A percentile compares a stretch with the other conserved stretches of the same genome.
Conservation (phyloP, 1,284 basidiomycete species). For the Cystobasidium slooffiae region DNA sequence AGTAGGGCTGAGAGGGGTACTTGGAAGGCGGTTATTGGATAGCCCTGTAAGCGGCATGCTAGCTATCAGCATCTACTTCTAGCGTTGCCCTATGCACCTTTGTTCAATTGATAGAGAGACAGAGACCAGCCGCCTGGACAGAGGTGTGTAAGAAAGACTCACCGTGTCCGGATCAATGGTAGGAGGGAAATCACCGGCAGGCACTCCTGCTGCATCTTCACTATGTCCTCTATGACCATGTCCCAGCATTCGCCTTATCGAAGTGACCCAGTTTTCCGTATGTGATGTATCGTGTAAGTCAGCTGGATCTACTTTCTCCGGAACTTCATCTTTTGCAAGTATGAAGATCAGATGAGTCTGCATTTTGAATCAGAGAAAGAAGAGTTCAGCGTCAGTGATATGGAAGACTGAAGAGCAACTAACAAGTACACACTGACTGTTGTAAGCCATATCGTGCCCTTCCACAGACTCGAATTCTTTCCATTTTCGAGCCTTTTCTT, state of each 20-base stretch:
- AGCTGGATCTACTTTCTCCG: neutral
- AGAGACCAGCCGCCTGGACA: no score
- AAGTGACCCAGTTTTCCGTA: constrained; percentile 2
- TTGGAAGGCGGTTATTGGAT: constrained; percentile 1
- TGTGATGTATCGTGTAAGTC: neutral
- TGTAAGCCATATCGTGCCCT: constrained; percentile 23
- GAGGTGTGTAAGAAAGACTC: no score
- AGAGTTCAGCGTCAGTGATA: neutral
- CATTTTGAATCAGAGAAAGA: neutral
- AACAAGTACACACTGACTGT: neutral
- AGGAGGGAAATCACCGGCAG: neutral
- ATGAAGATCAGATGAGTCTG: constrained; percentile 26
- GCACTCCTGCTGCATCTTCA: neutral
- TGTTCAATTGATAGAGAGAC: no score
- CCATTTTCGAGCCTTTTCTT: neutral
- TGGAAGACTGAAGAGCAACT: neutral
- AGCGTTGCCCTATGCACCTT: neutral
- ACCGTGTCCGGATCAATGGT: neutral
- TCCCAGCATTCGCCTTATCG: neutral
- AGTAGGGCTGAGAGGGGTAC: neutral
- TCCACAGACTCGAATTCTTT: neutral
- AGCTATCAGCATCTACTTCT: neutral
- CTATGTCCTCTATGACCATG: neutral
- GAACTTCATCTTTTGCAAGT: neutral
- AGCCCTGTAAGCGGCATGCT: neutral